A percentile compares a stretch with the other conserved stretches of the same genome.
phyloP scores from a whole-genome alignment of 257 asterid genomes.

The Handroanthus guayacan region DNA sequence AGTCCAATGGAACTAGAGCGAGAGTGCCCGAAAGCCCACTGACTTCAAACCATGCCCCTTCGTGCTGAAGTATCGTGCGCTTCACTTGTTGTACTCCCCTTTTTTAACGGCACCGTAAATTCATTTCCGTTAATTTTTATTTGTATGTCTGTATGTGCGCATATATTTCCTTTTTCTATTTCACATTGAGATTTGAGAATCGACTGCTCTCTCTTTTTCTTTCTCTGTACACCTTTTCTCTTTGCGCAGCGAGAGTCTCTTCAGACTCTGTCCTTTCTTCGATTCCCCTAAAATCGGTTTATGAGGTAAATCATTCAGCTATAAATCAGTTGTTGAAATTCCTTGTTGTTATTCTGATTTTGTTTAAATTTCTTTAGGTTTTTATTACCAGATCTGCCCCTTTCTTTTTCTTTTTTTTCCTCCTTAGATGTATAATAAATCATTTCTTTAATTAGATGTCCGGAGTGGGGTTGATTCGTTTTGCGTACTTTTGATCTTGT shows the following conservation, averaged over 20 bases:
- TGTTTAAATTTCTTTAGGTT: neutral
- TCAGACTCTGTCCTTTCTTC: slow-evolving; percentile 54
- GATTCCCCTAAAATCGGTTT: slow-evolving; percentile 68
- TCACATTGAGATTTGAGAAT: no score
- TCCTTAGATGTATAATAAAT: slow-evolving; percentile 17
- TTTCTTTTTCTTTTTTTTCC: neutral
- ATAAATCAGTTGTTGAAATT: neutral
- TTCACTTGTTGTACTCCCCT: slow-evolving; percentile 34
- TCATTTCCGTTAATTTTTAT: neutral
- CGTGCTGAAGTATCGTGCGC: slow-evolving; percentile 18
- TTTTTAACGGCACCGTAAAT: slow-evolving; percentile 7
- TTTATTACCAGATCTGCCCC: slow-evolving; percentile 45
- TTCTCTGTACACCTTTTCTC: slow-evolving; percentile 13
- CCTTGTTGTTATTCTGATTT: neutral
- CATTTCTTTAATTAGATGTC: neutral
- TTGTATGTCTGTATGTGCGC: neutral
- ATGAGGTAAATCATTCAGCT: slow-evolving; percentile 58
- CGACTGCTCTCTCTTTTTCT: neutral
- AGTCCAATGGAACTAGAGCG: neutral
- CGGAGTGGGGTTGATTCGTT: slow-evolving; percentile 6
- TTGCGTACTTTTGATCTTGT: neutral
- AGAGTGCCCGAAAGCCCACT: no score
- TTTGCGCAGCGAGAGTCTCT: slow-evolving; percentile 51
- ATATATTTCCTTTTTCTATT: slow-evolving; percentile 18
- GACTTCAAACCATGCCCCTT: no score